Percentiles rank a stretch among this genome's conserved stretches.
phyloP scores from a whole-genome alignment of 2,329 filamentous ascomycete species.

The Penicillium hordei region DNA sequence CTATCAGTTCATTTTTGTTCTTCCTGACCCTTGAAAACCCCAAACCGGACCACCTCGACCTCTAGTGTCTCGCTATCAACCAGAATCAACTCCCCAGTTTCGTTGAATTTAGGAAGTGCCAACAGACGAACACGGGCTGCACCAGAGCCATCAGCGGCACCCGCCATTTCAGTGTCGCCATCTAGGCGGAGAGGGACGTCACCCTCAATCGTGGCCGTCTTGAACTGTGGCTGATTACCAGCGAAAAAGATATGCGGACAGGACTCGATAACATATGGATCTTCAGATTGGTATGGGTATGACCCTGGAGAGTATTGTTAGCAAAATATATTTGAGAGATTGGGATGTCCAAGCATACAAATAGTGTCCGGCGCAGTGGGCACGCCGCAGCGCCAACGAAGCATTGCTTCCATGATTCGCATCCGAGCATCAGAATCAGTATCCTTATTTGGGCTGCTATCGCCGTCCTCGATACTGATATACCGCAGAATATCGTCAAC shows the following conservation, averaged over 20 bases:
- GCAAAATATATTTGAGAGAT: background rate
- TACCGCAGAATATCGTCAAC: conserved; percentile 94
- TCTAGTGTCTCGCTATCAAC: conserved; percentile 84
- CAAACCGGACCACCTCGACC: conserved; percentile 66
- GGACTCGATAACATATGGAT: conserved; percentile 80
- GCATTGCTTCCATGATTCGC: conserved; percentile 90
- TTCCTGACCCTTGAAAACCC: conserved; percentile 40
- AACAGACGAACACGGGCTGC: conserved; percentile 74
- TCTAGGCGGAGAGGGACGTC: conserved; percentile 34
- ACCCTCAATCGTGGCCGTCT: conserved; percentile 66
- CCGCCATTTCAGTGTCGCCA: conserved; percentile 37
- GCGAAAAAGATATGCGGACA: conserved; percentile 92
- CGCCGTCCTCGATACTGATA: conserved; percentile 54
- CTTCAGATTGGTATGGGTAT: conserved; percentile 92
- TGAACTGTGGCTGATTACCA: conserved; percentile 78
- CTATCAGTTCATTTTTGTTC: conserved; percentile 33
- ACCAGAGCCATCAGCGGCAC: conserved; percentile 48
- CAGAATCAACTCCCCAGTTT: conserved; percentile 76
- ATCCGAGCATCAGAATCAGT: conserved; percentile 66
- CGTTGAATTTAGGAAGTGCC: conserved; percentile 77
- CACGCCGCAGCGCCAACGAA: conserved; percentile 85
- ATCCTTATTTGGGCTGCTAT: conserved; percentile 24
- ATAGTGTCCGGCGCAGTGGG: conserved; percentile 95
- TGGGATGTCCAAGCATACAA: conserved; percentile 60
- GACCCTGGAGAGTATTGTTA: conserved; percentile 61